Conservation (phyloP, 2,329 filamentous ascomycete genomes). For the Scedosporium apiospermum region DNA sequence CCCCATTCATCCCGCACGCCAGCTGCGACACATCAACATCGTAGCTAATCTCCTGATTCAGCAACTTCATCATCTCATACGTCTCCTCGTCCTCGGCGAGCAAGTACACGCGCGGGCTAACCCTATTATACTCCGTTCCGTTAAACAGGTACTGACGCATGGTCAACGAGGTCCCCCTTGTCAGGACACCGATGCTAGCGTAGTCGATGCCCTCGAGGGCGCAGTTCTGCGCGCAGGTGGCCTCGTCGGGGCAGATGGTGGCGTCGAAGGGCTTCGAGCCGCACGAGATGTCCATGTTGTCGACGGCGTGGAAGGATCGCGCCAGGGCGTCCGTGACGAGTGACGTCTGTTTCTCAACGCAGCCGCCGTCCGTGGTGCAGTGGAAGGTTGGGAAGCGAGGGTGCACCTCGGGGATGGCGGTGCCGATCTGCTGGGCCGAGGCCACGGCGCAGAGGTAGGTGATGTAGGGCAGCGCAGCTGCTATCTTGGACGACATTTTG, state of each 20-base stretch:
- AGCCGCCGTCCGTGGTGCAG: conserved; percentile 40
- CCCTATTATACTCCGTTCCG: not conserved
- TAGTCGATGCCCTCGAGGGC: conserved; percentile 46
- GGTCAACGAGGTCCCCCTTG: not conserved
- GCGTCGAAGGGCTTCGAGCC: conserved; percentile 40
- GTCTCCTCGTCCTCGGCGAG: conserved; percentile 41
- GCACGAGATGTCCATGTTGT: conserved; percentile 45
- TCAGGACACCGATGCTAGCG: conserved; percentile 39
- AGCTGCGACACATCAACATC: conserved; percentile 56
- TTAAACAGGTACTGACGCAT: conserved; percentile 5
- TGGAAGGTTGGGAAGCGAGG: conserved; percentile 42
- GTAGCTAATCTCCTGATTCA: conserved; percentile 54
- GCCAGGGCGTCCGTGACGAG: conserved; percentile 52
- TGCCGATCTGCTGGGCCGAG: conserved; percentile 41
- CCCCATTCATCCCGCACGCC: conserved; percentile 58
- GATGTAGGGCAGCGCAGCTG: conserved; percentile 4
- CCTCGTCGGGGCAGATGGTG: conserved; percentile 26
- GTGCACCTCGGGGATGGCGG: conserved; percentile 37
- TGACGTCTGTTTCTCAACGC: conserved; percentile 36
- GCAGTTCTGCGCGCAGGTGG: conserved; percentile 37
- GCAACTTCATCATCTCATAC: conserved; percentile 52
- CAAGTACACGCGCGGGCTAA: conserved; percentile 44
- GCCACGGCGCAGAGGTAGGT: not conserved
- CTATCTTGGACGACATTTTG: not conserved
- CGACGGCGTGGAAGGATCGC: conserved; percentile 45